Evolutionary conservation across 2,329 filamentous ascomycete genomes (phyloP), one percentile per base, ranked within the genome.

Genomic region (Meredithiella fracta): DNA sequence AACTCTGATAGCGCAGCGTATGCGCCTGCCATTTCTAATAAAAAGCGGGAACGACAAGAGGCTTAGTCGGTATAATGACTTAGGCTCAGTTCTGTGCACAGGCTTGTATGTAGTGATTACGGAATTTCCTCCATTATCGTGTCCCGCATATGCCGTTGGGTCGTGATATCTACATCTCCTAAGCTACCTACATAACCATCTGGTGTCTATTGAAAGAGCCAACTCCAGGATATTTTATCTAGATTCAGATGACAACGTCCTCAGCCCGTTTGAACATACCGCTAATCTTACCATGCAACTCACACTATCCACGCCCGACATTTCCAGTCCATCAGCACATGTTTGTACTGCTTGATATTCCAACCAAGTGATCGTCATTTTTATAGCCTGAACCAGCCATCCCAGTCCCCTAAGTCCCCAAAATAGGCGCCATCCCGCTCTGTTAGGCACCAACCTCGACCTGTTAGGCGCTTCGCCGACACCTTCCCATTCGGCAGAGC

Each of bases 351-450:
- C 11, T 34, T 34, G 29, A 34, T 11, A 34, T 34, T 34, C 29
- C 11, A 11, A 11, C 11, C 11, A 34, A 34, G 11, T 34, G n/a
- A 34, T 34, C 29, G 29, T 11, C 29, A 11, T 5, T 34, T 11
- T 34, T 5, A 11, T 34, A 34, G 29, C 29, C 29, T 34, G 29
- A 34, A 34, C 29, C 29, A 34, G 29, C 29, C 29, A 34, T 34
- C 29, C 29, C 11, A 34, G 29, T 34, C 29, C 11, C n/a, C 44
- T 26, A 49, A 5, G 9, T 49, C 31, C n/a, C 29, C 11, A 55
- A 26, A 47, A 47, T 55, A 55, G 53, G 40, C 53, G 40, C 53
- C 53, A 47, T 49, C 15, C 53, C 42, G 15, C 53, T 29, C 42
- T n/a, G 26, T 49, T 55, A 26, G 53, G 26, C 53, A 54, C 25